phyloP scores from a whole-genome alignment of 2,329 filamentous ascomycete species.

The Talaromyces sp. region DNA sequence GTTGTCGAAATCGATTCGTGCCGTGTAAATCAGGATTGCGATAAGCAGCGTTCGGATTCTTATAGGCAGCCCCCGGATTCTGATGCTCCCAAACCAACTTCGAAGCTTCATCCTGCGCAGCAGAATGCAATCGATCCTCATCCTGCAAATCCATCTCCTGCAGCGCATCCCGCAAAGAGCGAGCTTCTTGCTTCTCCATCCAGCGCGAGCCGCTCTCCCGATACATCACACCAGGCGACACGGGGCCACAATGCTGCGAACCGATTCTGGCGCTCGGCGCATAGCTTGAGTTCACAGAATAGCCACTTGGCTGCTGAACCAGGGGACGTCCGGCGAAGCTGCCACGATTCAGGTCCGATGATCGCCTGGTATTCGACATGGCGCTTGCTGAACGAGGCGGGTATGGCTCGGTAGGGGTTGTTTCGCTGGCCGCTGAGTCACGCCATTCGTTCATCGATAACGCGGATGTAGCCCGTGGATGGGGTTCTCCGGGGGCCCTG shows the following conservation, averaged over 20 bases:
- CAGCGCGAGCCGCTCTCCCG: conserved; percentile 53
- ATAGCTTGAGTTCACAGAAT: conserved; percentile 34
- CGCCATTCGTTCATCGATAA: conserved; percentile 36
- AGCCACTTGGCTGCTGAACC: conserved; percentile 35
- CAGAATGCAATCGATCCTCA: conserved; percentile 52
- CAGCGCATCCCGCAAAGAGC: conserved; percentile 54
- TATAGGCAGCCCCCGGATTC: conserved; percentile 49
- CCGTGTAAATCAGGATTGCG: conserved; percentile 41
- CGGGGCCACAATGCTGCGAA: conserved; percentile 27
- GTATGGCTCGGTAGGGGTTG: conserved; percentile 24
- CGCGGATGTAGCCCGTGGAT: conserved; percentile 42
- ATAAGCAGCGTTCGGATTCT: conserved; percentile 48
- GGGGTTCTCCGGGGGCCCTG: conserved; percentile 29
- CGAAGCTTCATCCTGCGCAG: conserved; percentile 60
- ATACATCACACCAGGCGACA: conserved; percentile 46
- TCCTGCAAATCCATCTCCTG: conserved; percentile 57
- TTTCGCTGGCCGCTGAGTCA: conserved; percentile 22
- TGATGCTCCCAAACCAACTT: conserved; percentile 63
- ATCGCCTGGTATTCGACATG: conserved; percentile 38
- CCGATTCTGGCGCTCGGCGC: conserved; percentile 34
- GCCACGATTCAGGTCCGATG: conserved; percentile 28
- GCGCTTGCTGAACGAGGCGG: conserved; percentile 41
- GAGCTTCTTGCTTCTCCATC: conserved; percentile 57
- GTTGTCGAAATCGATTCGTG: conserved; percentile 37
- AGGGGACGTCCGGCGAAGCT: conserved; percentile 34